Evolutionary conservation across 2,329 filamentous ascomycete species (phyloP).

Genomic region (Colletotrichum acutatum): DNA sequence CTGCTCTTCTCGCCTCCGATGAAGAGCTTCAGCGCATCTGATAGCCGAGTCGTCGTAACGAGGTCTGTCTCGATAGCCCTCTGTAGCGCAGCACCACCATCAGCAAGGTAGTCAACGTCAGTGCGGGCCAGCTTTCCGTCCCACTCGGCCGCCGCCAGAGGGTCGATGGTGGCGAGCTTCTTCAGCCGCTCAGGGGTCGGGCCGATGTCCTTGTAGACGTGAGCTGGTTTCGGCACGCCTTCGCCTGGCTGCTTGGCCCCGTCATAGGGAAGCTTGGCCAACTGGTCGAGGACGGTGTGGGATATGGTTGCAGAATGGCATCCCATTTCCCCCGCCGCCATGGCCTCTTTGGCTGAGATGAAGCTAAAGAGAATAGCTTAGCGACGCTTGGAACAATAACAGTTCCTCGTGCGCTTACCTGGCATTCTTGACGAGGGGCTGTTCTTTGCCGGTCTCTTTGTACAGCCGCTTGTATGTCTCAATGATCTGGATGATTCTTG

Average conservation of each 20-base stretch:
- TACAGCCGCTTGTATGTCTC: constrained; percentile 58
- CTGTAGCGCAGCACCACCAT: constrained; percentile 54
- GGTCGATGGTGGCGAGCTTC: constrained; percentile 51
- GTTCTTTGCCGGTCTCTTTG: constrained; percentile 57
- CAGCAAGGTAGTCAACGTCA: constrained; percentile 57
- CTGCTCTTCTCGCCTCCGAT: constrained; percentile 50
- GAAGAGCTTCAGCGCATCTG: constrained; percentile 54
- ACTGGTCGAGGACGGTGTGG: constrained; percentile 49
- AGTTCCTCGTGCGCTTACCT: constrained; percentile 42
- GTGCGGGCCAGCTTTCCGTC: constrained; percentile 52
- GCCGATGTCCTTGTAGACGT: constrained; percentile 49
- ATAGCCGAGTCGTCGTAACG: constrained; percentile 48
- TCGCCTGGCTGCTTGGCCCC: constrained; percentile 49
- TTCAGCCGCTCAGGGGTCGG: constrained; percentile 47
- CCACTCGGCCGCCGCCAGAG: constrained; percentile 49
- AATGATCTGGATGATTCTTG: constrained; percentile 59
- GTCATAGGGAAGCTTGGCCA: constrained; percentile 52
- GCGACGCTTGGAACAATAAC: neutral
- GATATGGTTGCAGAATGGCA: constrained; percentile 59
- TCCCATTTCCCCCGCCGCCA: constrained; percentile 58
- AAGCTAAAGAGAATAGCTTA: constrained; percentile 43
- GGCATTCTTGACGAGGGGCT: constrained; percentile 59
- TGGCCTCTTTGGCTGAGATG: constrained; percentile 54
- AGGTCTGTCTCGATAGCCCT: constrained; percentile 54
- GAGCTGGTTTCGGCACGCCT: constrained; percentile 51